Percentiles rank a stretch among this genome's conserved stretches.
These are phyloP conservation scores for Ophiostoma perfectum DNA, from an alignment of 2,329 filamentous ascomycete species.

Conservation along the genomic window DNA sequence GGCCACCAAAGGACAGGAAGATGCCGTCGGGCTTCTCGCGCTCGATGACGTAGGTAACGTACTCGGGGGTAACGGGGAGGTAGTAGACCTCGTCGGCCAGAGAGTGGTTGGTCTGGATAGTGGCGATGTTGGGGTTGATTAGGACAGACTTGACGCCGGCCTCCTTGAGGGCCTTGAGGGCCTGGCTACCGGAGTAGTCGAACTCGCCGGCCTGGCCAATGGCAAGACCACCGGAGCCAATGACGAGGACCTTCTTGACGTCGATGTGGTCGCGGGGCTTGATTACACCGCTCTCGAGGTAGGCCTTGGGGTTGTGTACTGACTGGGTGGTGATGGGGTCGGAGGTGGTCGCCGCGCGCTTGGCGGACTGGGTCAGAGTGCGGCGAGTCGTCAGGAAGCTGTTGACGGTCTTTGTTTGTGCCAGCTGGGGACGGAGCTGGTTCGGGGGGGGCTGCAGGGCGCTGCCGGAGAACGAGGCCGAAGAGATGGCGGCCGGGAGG, in stretches of 20 bases:
- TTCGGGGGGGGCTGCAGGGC: conserved; percentile 31
- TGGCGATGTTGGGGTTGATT: conserved; percentile 99
- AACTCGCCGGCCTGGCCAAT: conserved; percentile 98
- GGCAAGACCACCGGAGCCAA: conserved; percentile 88
- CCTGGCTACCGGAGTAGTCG: conserved; percentile 96
- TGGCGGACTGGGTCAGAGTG: conserved; percentile 43
- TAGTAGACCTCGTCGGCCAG: conserved; percentile 99
- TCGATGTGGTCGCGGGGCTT: conserved; percentile 73
- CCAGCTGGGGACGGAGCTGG: conserved; percentile 32
- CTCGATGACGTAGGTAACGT: conserved; percentile 96
- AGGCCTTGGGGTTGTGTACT: conserved; percentile 77
- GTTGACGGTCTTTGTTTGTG: conserved; percentile 14
- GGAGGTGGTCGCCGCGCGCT: conserved; percentile 38
- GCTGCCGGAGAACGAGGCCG: conserved; percentile 28
- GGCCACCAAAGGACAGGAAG: conserved; percentile 93
- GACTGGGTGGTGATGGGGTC: conserved; percentile 51
- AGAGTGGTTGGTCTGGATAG: conserved; percentile 95
- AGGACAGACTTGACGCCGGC: conserved; percentile 96
- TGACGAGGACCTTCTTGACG: conserved; percentile 95
- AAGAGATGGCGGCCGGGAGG: conserved; percentile 42
- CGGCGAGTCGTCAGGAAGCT: conserved; percentile 30
- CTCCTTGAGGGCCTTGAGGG: conserved; percentile 92
- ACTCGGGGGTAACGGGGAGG: conserved; percentile 93
- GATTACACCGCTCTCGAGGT: conserved; percentile 81
- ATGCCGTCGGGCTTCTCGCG: conserved; percentile 93